Evolutionary conservation across 2,329 filamentous ascomycete genomes (phyloP).

Genomic region (Exophiala xenobiotica): DNA sequence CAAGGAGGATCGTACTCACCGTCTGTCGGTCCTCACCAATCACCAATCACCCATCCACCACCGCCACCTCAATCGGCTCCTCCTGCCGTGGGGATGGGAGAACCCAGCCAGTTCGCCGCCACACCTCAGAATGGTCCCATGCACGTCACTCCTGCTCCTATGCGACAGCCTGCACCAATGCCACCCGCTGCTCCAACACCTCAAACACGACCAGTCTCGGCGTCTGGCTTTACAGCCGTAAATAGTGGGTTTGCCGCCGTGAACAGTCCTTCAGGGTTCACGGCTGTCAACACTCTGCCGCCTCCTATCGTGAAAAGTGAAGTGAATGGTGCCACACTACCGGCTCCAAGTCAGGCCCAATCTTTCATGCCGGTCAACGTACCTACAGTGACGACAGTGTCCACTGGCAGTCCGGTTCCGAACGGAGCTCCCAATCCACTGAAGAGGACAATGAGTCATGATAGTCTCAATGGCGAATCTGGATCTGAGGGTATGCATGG

Average conservation of each 20-base stretch:
- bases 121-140: slow-evolving; percentile 9
- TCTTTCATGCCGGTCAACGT: slow-evolving; percentile 60
- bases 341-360: slow-evolving; percentile 52
- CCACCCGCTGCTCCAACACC: slow-evolving; percentile 36
- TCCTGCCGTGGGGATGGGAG: slow-evolving; percentile 45
- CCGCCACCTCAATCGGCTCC: slow-evolving; percentile 35
- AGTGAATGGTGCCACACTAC: slow-evolving; percentile 55
- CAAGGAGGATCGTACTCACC: slow-evolving; percentile 88
- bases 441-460: slow-evolving; percentile 73
- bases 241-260: slow-evolving; percentile 65
- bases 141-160: slow-evolving; percentile 8
- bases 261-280: slow-evolving; percentile 51
- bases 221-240: slow-evolving; percentile 68
- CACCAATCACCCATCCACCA: slow-evolving; percentile 64
- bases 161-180: slow-evolving; percentile 36
- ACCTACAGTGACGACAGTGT: slow-evolving; percentile 25
- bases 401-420: slow-evolving; percentile 17
- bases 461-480: slow-evolving; percentile 42
- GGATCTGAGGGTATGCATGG: slow-evolving; percentile 44
- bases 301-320: slow-evolving; percentile 48
- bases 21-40: slow-evolving; percentile 62
- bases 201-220: slow-evolving; percentile 39
- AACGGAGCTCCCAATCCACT: slow-evolving; percentile 50
- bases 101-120: slow-evolving; percentile 49
- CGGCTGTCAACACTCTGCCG: slow-evolving; percentile 41